phyloP scores from a whole-genome alignment of 1,284 basidiomycete genomes.

The Porogramme epimiltina region DNA sequence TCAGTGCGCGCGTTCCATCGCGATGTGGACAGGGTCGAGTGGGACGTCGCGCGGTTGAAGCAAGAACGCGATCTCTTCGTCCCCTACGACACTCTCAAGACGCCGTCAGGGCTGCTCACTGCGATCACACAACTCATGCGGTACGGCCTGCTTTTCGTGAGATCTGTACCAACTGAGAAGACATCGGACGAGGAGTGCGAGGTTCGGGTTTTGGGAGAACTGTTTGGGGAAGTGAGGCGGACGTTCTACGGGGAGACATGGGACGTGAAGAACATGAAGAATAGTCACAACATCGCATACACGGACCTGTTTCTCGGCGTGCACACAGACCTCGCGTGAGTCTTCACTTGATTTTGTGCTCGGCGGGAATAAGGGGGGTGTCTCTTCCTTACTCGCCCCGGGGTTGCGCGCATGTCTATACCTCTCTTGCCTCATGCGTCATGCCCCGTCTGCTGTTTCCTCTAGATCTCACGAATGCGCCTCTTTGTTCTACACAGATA shows the following conservation, averaged over 20 bases:
- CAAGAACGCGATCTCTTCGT: conserved; percentile 46
- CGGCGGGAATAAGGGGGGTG: too few species aligned
- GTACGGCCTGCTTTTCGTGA: conserved; percentile 61
- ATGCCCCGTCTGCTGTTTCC: too few species aligned
- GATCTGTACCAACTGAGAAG: conserved; percentile 56
- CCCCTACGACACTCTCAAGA: conserved; percentile 46
- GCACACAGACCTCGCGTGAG: conserved; percentile 92
- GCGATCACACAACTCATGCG: conserved; percentile 57
- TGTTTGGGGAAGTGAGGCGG: conserved; percentile 76
- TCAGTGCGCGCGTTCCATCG: conserved; percentile 41
- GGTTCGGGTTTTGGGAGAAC: conserved; percentile 59
- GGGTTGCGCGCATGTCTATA: too few species aligned
- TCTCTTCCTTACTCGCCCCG: too few species aligned
- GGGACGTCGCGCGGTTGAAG: conserved; percentile 42
- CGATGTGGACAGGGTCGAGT: conserved; percentile 36
- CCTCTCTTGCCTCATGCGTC: too few species aligned
- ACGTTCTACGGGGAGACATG: conserved; percentile 94
- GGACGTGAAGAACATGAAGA: conserved; percentile 81
- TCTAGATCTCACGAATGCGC: too few species aligned
- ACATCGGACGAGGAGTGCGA: conserved; percentile 65
- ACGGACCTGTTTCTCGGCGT: conserved; percentile 89
- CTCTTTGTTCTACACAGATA: conserved; percentile 60
- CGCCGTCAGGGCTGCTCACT: conserved; percentile 44
- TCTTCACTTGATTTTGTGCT: conserved; percentile 12
- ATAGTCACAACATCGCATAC: conserved; percentile 93